Base-by-base conservation (phyloP, 129 eudicot genomes). In the Gnaphalium uliginosum region DNA sequence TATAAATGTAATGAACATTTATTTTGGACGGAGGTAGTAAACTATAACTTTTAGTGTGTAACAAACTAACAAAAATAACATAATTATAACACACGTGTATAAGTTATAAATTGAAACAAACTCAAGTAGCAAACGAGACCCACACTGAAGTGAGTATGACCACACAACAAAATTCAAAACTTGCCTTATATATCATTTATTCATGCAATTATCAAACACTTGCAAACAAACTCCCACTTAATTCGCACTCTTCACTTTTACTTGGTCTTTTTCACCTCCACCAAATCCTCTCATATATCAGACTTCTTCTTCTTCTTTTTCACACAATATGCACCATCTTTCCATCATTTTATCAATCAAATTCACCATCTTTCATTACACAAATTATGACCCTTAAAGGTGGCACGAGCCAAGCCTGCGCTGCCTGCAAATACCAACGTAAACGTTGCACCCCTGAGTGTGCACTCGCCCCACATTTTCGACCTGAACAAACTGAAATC, bases 361-460 rank as follows among this genome's bases (percentile, higher is more conserved):
- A 9, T 41, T 9, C 73, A 61, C 66, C 29, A 14, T 66, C 48
- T 41, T 54, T 11, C 53, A 8, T 67, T 41, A 8, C 30, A n/a
- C 9, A 35, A 54, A 32, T 54, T 64, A 93, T 93, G 98, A 90
- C 98, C 86, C 89, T 88, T 4, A 90, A 87, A 84, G 91, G 96
- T 33, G 90, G 93, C 84, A 86, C 91, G 57, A 87, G 84, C 86
- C 90, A 86, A 81, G 95, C 97, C 1, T 94, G 98, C 74, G 98
- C 98, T 30, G 98, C 98, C 35, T 94, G 98, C 89, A 90, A 90
- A 74, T 87, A 83, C 81, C 96, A 88, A 65, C 83, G 98, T 35
- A 80, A 96, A 41, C 74, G 91, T 68, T 94, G 98, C 96, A 85
- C 84, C 24, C 77, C 92, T 1, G 88, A 88, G 59, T 90, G 97